phyloP scores from a whole-genome alignment of 164 flowering plant genomes.

The Liriodendron chinense region DNA sequence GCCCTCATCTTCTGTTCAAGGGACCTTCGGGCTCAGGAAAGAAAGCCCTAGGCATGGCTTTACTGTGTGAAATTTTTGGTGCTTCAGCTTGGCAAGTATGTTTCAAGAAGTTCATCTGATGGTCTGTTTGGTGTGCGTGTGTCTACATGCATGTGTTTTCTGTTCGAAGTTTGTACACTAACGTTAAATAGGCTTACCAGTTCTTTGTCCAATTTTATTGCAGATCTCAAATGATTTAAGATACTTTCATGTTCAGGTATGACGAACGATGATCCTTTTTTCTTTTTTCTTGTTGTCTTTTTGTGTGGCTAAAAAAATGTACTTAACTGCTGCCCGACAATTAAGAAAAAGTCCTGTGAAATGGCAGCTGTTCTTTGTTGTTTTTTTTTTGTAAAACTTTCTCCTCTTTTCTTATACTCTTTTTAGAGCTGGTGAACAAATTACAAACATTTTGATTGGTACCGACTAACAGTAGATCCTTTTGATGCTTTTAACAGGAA shows the following conservation, averaged over 20 bases:
- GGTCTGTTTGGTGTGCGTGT: background rate
- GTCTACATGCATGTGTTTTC: background rate
- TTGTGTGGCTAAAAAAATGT: background rate
- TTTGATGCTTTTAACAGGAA: slow-evolving; percentile 41
- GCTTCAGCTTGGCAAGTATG: slow-evolving; percentile 58
- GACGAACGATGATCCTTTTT: background rate
- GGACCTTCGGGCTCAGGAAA: slow-evolving; percentile 75
- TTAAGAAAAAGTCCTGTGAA: background rate
- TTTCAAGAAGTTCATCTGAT: background rate
- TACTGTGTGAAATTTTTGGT: slow-evolving; percentile 57
- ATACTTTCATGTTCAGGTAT: slow-evolving; percentile 54
- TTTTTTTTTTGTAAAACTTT: background rate
- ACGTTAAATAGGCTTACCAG: background rate
- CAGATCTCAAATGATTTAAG: slow-evolving; percentile 61
- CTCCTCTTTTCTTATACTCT: background rate
- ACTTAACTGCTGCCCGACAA: background rate
- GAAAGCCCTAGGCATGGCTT: slow-evolving; percentile 57
- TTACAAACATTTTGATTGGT: background rate
- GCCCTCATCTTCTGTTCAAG: slow-evolving; percentile 65
- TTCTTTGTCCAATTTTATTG: slow-evolving; percentile 7
- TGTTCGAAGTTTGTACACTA: background rate
- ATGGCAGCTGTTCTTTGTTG: background rate
- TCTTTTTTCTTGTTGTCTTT: no score
- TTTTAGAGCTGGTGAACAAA: background rate
- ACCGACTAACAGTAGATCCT: background rate